Evolutionary conservation across 2,329 filamentous ascomycete species (phyloP), one percentile per base, ranked within the genome.

Genomic region (Gaeumannomyces tritici): DNA sequence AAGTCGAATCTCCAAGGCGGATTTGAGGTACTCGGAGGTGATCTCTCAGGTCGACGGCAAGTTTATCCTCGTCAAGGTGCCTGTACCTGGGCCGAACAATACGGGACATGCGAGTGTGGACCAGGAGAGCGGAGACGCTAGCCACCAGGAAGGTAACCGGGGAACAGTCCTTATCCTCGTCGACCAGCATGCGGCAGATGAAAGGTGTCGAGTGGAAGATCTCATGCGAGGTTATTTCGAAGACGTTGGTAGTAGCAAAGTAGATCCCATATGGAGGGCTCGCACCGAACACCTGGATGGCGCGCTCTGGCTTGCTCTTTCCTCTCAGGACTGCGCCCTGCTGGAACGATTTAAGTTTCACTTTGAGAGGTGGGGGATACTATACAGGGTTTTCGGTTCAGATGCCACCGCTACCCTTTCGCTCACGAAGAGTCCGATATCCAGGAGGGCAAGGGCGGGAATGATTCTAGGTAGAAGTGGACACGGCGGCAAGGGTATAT

Each of bases 131-230:
- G 8, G 62, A 64, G 21, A 26, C 15, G 7, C 7, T 21, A 8
- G 57, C 57, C 29, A 65, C 71, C 2, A 67, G 86, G 1, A 51
- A 51, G 21, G 9, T 21, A n/a, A 51, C 42, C 21, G 21, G 21
- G 35, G 35, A 18, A 42, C 35, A 18, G 26, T 28, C 4, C 76
- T 98, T 5, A 80, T 96, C 0, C 78, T 97, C 54, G 81, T 97
- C 7, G 95, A 99, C 70, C 95, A 99, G 70, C 95, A 99, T 71
- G 95, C 95, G 0, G 95, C 93, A 3, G 93, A 97, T 71, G 95
- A 99, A 76, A 83, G 95, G 57, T 86, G 89, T 65, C 86, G 87
- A 1, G 83, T 98, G 1, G 95, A 99, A 71, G 71, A 73, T 0
- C 79, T 99, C 1, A 85, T 96, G 71, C 67, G 68, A 0, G 67